phyloP scores from a whole-genome alignment of 2,329 filamentous ascomycete genomes.

The Exophiala mesophila region DNA sequence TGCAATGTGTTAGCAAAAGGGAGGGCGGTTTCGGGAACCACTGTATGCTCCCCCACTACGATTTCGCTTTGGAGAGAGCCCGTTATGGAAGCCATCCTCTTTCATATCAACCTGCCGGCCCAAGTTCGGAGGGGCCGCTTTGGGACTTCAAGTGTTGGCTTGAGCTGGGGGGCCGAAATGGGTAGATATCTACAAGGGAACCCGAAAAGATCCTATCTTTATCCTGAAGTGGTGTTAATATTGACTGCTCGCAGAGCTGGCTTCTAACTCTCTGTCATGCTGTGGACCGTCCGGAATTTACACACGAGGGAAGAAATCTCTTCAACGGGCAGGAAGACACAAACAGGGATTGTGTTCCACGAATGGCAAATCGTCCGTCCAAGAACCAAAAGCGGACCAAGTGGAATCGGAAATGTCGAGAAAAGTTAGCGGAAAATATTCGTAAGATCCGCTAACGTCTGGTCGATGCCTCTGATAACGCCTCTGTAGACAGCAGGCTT shows the following conservation, averaged over 20 bases:
- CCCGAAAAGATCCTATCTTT: slow-evolving; percentile 13
- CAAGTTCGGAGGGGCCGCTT: slow-evolving; percentile 8
- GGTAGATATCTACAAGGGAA: slow-evolving; percentile 10
- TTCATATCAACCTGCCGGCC: too few relatives aligned
- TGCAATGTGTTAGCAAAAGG: too few relatives aligned
- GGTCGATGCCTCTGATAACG: slow-evolving; percentile 8
- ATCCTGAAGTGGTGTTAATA: slow-evolving; percentile 13
- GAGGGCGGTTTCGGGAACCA: too few relatives aligned
- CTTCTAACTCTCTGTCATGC: slow-evolving; percentile 8
- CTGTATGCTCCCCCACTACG: too few relatives aligned
- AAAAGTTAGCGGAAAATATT: slow-evolving; percentile 11
- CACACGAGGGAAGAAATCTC: slow-evolving; percentile 9
- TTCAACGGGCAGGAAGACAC: slow-evolving; percentile 9
- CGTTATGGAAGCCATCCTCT: too few relatives aligned
- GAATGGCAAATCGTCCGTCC: slow-evolving; percentile 10
- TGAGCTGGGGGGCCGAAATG: slow-evolving; percentile 9
- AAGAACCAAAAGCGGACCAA: slow-evolving; percentile 11
- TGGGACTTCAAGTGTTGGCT: slow-evolving; percentile 9
- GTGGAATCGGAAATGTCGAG: slow-evolving; percentile 12
- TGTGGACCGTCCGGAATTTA: slow-evolving; percentile 9
- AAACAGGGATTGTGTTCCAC: slow-evolving; percentile 8
- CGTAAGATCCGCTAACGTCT: slow-evolving; percentile 8
- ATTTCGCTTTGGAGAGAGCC: too few relatives aligned
- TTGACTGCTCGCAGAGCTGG: slow-evolving; percentile 8
- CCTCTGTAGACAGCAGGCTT: slow-evolving; percentile 10